Evolutionary conservation across 169 alveolate genomes (phyloP), one percentile per base, ranked within the genome.

Genomic region (Plasmodium vivax): DNA sequence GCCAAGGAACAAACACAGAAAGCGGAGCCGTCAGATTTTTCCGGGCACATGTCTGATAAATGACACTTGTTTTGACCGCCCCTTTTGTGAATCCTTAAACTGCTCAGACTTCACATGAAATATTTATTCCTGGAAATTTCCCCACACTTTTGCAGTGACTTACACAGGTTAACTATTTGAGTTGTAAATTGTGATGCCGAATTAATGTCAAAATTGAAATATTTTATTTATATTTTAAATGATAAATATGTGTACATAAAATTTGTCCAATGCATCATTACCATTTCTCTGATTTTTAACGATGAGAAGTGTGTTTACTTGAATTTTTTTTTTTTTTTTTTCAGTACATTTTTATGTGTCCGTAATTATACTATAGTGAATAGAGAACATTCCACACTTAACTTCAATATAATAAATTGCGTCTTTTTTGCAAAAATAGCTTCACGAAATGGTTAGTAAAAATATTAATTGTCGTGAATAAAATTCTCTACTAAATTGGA

Each of bases 251-350:
- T 82, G 79, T 41, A 51, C 34, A 82, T 19, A 51, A 3, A 30
- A 0, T 45, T 82, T 82, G 9, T 32, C 19, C 36, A 12, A 82
- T 51, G 14, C 43, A 36, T 9, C 27, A 34, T 54, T 82, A 16
- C 41, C 27, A n/a, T 82, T 82, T 54, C 45, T 27, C 68, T 82
- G 14, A 16, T 56, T 82, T 82, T 82, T 47, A 82, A 82, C n/a
- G 16, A 56, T 10, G n/a, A 56, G 30, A 51, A 82, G 9, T 62
- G 34, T 62, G 75, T 51, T 79, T 79, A 79, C 10, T 79, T 79
- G 84, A 79, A 41, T 79, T 79, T 79, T 79, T 51, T 82, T 56
- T 81, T 45, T 82, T 82, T 82, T 82, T 30, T 82, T 82, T 81
- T 32, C 45, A 62, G 75, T 62, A 62, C 19, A 62, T 62, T 62